Evolutionary conservation across 2,329 filamentous ascomycete species (phyloP).

Genomic region (Pseudogymnoascus sp.): DNA sequence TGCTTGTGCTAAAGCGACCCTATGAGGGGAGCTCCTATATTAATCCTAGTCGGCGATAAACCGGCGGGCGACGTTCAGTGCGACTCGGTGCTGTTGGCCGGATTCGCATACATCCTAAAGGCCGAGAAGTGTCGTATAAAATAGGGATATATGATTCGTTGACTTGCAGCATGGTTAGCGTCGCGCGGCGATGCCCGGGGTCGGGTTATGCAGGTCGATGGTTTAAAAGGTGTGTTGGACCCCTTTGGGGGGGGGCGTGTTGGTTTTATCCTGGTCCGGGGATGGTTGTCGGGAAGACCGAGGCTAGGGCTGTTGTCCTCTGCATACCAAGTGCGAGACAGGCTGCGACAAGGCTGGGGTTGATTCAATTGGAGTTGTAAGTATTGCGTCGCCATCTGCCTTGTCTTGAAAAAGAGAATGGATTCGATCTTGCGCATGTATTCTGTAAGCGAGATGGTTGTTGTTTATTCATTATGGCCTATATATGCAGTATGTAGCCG

Average conservation of each 20-base stretch:
- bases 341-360: neutral
- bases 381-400: too few relatives aligned
- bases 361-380: neutral
- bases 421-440: too few relatives aligned
- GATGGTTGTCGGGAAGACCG: neutral
- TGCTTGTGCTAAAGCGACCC: neutral
- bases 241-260: neutral
- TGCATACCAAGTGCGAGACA: neutral
- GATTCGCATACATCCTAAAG: neutral
- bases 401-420: too few relatives aligned
- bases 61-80: neutral
- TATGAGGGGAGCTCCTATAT: neutral
- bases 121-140: neutral
- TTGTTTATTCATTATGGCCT: too few relatives aligned
- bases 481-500: too few relatives aligned
- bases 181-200: neutral
- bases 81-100: neutral
- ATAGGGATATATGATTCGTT: neutral
- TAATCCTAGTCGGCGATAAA: neutral
- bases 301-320: neutral
- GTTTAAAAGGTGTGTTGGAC: neutral
- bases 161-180: neutral
- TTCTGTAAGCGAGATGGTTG: too few relatives aligned
- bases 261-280: neutral
- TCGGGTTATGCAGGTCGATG: neutral